Evolutionary conservation across 441 rosid species (phyloP).

Genomic region (Erysimum cheiri): DNA sequence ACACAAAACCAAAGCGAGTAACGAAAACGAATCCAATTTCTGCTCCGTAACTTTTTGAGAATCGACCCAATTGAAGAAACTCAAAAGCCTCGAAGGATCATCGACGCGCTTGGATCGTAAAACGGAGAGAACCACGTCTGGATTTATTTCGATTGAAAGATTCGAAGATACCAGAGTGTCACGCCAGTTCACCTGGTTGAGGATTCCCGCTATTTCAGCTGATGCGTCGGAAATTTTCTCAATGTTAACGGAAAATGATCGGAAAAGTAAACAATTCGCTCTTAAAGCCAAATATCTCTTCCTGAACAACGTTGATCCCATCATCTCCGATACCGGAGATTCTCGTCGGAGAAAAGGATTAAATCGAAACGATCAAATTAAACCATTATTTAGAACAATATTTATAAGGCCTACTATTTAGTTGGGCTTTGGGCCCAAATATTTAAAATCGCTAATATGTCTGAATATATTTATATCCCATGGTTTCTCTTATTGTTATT

Average conservation of each 20-base stretch:
- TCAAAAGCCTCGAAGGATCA: constrained; percentile 62
- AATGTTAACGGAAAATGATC: constrained; percentile 42
- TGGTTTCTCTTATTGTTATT: neutral
- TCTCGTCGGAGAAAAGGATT: constrained; percentile 28
- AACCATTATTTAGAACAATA: neutral
- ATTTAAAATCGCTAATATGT: too few relatives aligned
- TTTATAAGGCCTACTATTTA: neutral
- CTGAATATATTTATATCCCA: neutral
- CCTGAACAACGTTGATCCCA: constrained; percentile 20
- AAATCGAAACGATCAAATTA: neutral
- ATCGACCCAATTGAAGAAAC: constrained; percentile 70
- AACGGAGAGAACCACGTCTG: constrained; percentile 72
- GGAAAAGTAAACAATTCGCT: constrained; percentile 24
- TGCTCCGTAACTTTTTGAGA: constrained; percentile 48
- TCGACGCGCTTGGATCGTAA: constrained; percentile 50
- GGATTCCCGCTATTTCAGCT: constrained; percentile 53
- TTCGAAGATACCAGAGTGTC: constrained; percentile 50
- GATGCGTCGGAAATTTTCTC: constrained; percentile 40
- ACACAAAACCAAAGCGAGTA: constrained; percentile 61
- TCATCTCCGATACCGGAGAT: constrained; percentile 32
- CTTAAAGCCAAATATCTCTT: neutral
- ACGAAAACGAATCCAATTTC: constrained; percentile 59
- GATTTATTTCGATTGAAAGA: constrained; percentile 49
- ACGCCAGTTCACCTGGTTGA: constrained; percentile 60
- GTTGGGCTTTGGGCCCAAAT: constrained; percentile 9